Percentiles rank a stretch among this genome's conserved stretches.
These are phyloP conservation scores for Fusarium sp. DNA, from an alignment of 2,329 filamentous ascomycete species.

Conservation along the genomic window DNA sequence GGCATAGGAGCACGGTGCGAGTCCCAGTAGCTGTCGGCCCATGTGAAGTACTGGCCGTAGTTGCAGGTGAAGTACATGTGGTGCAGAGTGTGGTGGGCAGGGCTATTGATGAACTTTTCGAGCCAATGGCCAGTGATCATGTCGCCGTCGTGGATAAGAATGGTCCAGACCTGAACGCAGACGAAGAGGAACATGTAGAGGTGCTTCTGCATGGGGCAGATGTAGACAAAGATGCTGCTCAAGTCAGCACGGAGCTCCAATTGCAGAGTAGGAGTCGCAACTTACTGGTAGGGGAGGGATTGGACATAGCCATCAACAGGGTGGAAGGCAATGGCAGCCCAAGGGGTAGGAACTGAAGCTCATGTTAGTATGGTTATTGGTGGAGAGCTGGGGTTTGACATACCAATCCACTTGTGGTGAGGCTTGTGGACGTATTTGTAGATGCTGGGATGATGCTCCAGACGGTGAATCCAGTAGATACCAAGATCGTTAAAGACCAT, in stretches of 20 bases:
- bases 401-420: slow-evolving; percentile 64
- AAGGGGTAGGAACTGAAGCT: slow-evolving; percentile 59
- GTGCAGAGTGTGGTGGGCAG: slow-evolving; percentile 63
- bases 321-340: slow-evolving; percentile 63
- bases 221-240: slow-evolving; percentile 57
- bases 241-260: slow-evolving; percentile 15
- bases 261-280: not conserved
- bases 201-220: slow-evolving; percentile 62
- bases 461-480: slow-evolving; percentile 64
- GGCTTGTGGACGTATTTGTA: slow-evolving; percentile 64
- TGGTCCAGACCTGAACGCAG: slow-evolving; percentile 63
- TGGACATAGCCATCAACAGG: slow-evolving; percentile 62
- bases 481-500: slow-evolving; percentile 61
- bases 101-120: slow-evolving; percentile 62
- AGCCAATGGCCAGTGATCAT: slow-evolving; percentile 62
- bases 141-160: slow-evolving; percentile 64
- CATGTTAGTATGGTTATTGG: slow-evolving; percentile 6
- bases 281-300: slow-evolving; percentile 62
- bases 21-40: slow-evolving; percentile 60
- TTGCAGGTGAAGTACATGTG: slow-evolving; percentile 65
- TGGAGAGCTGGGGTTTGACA: slow-evolving; percentile 25
- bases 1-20: slow-evolving; percentile 60
- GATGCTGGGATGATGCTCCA: slow-evolving; percentile 60
- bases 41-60: slow-evolving; percentile 64
- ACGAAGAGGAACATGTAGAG: slow-evolving; percentile 60